Conservation (phyloP, 2,329 filamentous ascomycete genomes). For the Cordyceps cicadae region DNA sequence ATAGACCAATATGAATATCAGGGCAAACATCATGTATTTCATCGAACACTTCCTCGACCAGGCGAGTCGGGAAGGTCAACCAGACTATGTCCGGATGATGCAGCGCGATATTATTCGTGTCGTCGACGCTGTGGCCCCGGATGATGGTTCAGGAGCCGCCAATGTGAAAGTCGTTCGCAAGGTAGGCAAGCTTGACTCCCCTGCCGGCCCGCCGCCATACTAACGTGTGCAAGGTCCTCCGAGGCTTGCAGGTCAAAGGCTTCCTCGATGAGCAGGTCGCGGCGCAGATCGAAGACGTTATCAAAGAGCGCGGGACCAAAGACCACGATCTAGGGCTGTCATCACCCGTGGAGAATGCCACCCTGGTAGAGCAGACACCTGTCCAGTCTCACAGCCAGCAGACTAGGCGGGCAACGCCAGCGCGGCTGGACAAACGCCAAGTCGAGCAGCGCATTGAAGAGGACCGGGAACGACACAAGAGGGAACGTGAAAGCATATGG, state of each 20-base stretch:
- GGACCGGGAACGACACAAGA: constrained; percentile 89
- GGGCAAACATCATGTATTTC: constrained; percentile 99
- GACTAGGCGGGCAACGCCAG: constrained; percentile 24
- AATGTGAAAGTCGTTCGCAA: constrained; percentile 90
- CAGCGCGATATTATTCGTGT: constrained; percentile 86
- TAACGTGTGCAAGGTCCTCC: constrained; percentile 47
- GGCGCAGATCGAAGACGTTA: constrained; percentile 69
- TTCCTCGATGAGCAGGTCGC: constrained; percentile 71
- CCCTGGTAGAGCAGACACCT: constrained; percentile 33
- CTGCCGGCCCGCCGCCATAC: not conserved
- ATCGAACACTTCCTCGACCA: constrained; percentile 90
- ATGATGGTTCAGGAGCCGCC: constrained; percentile 77
- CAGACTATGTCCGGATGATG: constrained; percentile 87
- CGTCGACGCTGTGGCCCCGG: constrained; percentile 83
- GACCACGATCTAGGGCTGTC: constrained; percentile 46
- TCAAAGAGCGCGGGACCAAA: constrained; percentile 68
- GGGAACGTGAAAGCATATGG: constrained; percentile 88
- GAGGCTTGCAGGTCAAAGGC: constrained; percentile 59
- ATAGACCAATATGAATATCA: constrained; percentile 88
- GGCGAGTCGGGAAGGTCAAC: constrained; percentile 65
- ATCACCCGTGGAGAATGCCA: constrained; percentile 39
- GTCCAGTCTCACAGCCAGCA: constrained; percentile 33
- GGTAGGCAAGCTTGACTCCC: constrained; percentile 36
- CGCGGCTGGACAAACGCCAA: constrained; percentile 68
- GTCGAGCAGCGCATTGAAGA: constrained; percentile 96